Evolutionary conservation across 2,329 filamentous ascomycete genomes (phyloP).

Genomic region (Periconia sp.): DNA sequence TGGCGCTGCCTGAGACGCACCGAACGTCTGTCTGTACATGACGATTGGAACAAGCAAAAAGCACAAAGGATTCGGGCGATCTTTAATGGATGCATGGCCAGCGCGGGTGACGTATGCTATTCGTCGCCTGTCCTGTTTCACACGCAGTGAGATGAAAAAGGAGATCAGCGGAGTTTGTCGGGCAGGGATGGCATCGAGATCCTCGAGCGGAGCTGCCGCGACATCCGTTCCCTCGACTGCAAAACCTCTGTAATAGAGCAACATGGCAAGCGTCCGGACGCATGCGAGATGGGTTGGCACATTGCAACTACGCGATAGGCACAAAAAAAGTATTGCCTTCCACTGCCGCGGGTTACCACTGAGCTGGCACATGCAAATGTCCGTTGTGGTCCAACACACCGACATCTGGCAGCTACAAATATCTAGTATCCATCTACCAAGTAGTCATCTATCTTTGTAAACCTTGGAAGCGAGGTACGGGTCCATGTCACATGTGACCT

Average conservation of each 20-base stretch:
- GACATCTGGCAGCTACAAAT: background rate
- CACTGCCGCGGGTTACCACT: background rate
- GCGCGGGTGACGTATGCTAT: conserved; percentile 9
- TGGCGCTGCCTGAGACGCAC: conserved; percentile 19
- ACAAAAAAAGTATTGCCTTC: background rate
- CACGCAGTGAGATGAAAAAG: background rate
- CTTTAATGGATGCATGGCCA: no score
- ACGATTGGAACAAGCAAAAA: background rate
- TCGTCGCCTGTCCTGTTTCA: conserved; percentile 1
- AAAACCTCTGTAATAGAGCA: background rate
- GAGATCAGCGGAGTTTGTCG: conserved; percentile 2
- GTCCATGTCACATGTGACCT: background rate
- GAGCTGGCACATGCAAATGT: conserved; percentile 1
- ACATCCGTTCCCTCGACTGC: background rate
- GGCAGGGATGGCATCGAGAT: conserved; percentile 14
- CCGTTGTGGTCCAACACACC: background rate
- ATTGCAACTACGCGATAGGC: no score
- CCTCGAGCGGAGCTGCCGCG: background rate
- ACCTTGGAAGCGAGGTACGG: background rate
- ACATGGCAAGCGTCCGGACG: background rate
- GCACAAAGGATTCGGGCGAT: background rate
- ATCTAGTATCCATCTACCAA: no score
- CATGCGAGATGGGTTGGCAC: background rate
- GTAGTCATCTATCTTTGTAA: no score
- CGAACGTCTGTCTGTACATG: no score